Evolutionary conservation across 768 basidiomycete genomes (phyloP).

Genomic region (Kwoniella botswanensis): DNA sequence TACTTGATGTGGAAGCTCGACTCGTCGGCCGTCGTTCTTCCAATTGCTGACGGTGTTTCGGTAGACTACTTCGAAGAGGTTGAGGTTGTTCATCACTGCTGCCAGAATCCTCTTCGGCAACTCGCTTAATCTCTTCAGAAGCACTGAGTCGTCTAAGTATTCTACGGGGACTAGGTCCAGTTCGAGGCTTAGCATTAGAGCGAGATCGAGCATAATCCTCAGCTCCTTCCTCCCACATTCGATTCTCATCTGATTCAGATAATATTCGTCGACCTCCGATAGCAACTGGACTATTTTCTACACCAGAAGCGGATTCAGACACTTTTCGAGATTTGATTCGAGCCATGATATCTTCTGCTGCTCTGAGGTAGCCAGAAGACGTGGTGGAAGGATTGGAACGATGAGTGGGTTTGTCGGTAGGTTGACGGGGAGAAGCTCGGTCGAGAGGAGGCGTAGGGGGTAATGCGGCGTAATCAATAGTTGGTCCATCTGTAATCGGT

Average conservation of each 20-base stretch:
- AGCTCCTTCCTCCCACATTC: conserved; percentile 25
- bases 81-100: conserved; percentile 14
- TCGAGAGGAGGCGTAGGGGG: conserved; percentile 44
- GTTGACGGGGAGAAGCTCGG: background rate
- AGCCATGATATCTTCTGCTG: conserved; percentile 81
- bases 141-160: conserved; percentile 59
- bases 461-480: conserved; percentile 33
- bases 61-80: conserved; percentile 1
- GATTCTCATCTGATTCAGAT: conserved; percentile 40
- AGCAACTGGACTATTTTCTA: conserved; percentile 37
- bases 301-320: conserved; percentile 44
- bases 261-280: conserved; percentile 22
- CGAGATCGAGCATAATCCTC: conserved; percentile 14
- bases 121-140: conserved; percentile 61
- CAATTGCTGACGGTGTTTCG: conserved; percentile 6
- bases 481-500: conserved; percentile 21
- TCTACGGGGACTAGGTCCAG: conserved; percentile 62
- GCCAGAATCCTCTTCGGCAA: conserved; percentile 58
- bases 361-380: conserved; percentile 66
- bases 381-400: conserved; percentile 52
- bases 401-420: conserved; percentile 32
- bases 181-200: conserved; percentile 29
- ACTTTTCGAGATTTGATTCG: conserved; percentile 68
- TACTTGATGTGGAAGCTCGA: conserved; percentile 16
- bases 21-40: conserved; percentile 26